Evolutionary conservation across 352 stramenopile species (phyloP), one percentile per base, ranked within the genome.

Genomic region (Globisporangium iwayamae): DNA sequence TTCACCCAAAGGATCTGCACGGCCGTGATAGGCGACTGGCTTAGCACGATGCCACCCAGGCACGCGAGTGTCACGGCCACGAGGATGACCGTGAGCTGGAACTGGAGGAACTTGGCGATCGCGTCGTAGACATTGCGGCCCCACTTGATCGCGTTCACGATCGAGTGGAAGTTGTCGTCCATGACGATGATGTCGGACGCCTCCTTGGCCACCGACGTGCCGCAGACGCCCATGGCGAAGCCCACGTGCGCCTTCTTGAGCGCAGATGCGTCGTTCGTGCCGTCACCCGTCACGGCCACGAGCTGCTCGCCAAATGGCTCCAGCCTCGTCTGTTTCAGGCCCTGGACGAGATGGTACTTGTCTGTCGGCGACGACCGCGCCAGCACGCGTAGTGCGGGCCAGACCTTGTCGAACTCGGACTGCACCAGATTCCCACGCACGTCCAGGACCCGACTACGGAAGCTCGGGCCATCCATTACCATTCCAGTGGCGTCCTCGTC

Each of bases 1-100:
- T 98, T 98, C 41, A 98, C 88, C 90, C 90, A 98, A 10, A 98
- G 72, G 85, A 98, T 93, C 83, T 97, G 93, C 4, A 98, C 83
- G 28, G 91, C 87, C 55, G 84, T 96, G 32, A 98, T 66, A 16
- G 90, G 88, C 22, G 71, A 73, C 52, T 79, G 79, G 65, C 85
- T 74, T 43, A 79, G 80, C 2, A 73, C 69, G 65, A 96, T 75
- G 8, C 85, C 79, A 5, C 76, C 79, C 20, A 97, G 38, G 58
- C 95, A 94, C n/a, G 85, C 87, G 39, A 96, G 74, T 41, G 76
- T 83, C 28, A 98, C 70, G 1, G 89, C 91, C 3, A 90, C 81
- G 56, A 97, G 75, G 68, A 97, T 97, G 6, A 97, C 85, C 16
- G 93, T 97, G 28, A 98, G 78, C 75, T 97, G 90, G 73, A 97